A percentile compares a stretch with the other conserved stretches of the same genome.
Evolutionary conservation across 768 basidiomycete species (phyloP).

Genomic region (Lyophyllum semitale): DNA sequence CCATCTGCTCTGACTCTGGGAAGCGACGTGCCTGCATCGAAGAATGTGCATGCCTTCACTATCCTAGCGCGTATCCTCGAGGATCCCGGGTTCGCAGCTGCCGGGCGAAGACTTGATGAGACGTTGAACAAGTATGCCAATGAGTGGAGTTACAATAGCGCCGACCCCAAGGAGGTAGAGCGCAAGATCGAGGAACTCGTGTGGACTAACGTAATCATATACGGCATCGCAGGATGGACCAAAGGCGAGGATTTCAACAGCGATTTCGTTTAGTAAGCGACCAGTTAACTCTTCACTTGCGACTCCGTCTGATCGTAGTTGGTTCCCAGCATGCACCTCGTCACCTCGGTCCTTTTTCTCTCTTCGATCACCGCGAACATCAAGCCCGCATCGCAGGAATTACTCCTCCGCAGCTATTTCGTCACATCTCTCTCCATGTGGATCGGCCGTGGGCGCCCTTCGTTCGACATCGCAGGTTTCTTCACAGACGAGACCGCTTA

Average conservation of each 20-base stretch:
- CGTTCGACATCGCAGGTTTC: no score
- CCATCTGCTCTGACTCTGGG: conserved; percentile 2
- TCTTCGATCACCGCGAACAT: no score
- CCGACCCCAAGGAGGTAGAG: conserved; percentile 37
- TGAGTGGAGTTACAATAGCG: conserved; percentile 43
- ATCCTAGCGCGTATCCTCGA: conserved; percentile 56
- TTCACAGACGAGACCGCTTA: no score
- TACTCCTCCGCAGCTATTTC: no score
- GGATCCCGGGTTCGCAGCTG: conserved; percentile 38
- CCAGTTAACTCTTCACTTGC: not conserved
- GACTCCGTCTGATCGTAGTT: not conserved
- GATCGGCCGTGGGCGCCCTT: no score
- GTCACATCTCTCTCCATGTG: no score
- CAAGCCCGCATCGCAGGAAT: no score
- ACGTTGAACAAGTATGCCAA: conserved; percentile 41
- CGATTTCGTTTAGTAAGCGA: conserved; percentile 62
- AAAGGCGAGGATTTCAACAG: conserved; percentile 43
- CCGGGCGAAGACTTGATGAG: conserved; percentile 20
- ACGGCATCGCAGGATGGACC: conserved; percentile 56
- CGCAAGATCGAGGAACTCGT: conserved; percentile 63
- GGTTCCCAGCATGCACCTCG: conserved; percentile 49
- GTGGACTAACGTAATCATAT: conserved; percentile 56
- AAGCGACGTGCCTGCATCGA: not conserved
- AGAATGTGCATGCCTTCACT: conserved; percentile 45
- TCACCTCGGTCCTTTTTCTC: no score